A percentile compares a stretch with the other conserved stretches of the same genome.
These are phyloP conservation scores for Trametes pubescens DNA, from an alignment of 1,284 basidiomycete genomes.

Conservation along the genomic window DNA sequence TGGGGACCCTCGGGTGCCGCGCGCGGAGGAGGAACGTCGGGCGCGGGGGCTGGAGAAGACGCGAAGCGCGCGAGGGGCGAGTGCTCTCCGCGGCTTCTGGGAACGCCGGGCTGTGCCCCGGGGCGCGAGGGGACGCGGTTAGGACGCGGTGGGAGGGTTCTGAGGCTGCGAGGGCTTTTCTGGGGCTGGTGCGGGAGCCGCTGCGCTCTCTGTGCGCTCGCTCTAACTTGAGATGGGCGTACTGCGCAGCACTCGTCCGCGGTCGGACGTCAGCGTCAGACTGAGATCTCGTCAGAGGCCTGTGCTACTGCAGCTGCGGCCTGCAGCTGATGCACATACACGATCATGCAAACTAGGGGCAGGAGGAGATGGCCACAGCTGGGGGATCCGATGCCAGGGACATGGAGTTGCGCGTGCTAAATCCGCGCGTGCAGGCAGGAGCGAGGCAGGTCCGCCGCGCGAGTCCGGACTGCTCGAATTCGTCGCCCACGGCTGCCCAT, in stretches of 20 bases:
- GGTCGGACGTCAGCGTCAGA: too few relatives aligned
- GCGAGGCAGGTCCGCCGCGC: not conserved
- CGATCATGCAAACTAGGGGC: too few relatives aligned
- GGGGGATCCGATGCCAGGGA: too few relatives aligned
- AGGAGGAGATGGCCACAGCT: too few relatives aligned
- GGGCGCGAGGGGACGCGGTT: not conserved
- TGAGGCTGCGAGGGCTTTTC: not conserved
- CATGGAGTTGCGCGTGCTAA: constrained; percentile 8
- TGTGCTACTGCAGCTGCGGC: too few relatives aligned
- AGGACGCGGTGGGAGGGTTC: not conserved
- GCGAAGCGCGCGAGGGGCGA: not conserved
- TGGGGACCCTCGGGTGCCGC: not conserved
- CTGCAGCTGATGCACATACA: too few relatives aligned
- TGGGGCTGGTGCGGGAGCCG: too few relatives aligned
- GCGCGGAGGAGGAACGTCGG: not conserved
- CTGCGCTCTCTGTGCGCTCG: too few relatives aligned
- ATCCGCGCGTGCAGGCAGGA: not conserved
- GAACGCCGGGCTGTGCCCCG: not conserved
- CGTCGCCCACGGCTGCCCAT: not conserved
- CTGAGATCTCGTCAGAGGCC: too few relatives aligned
- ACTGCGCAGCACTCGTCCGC: too few relatives aligned
- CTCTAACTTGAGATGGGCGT: too few relatives aligned
- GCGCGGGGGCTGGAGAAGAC: not conserved
- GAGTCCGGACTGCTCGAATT: not conserved
- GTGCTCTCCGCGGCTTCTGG: not conserved